Conservation (phyloP, 495 filamentous ascomycete species). For the Letharia lupina region DNA sequence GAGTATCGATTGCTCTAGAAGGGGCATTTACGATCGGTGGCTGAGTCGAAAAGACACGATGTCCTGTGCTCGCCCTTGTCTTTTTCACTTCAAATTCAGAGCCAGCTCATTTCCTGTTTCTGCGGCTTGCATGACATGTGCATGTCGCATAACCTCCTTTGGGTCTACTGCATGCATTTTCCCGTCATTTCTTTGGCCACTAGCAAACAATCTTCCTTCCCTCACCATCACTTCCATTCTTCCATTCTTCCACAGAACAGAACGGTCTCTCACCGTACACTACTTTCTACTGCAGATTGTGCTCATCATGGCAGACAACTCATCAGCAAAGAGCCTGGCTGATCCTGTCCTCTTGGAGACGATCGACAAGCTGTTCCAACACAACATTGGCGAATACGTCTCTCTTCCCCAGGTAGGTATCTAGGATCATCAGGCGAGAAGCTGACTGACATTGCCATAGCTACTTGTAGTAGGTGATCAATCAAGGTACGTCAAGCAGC, state of each 20-base stretch:
- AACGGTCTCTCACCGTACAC: background rate
- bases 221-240: background rate
- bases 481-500: constrained; percentile 25
- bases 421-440: too few species aligned
- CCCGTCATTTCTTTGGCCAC: background rate
- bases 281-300: background rate
- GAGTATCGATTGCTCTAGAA: too few species aligned
- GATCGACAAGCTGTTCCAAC: constrained; percentile 36
- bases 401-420: constrained; percentile 28
- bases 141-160: too few species aligned
- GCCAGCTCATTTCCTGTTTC: too few species aligned
- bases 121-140: too few species aligned
- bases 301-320: background rate
- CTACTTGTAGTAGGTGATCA: background rate
- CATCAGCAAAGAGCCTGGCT: constrained; percentile 15
- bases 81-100: too few species aligned
- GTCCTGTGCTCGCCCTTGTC: too few species aligned
- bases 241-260: background rate
- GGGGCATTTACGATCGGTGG: too few species aligned
- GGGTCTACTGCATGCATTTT: background rate
- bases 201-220: background rate
- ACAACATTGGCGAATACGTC: constrained; percentile 34
- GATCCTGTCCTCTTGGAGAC: constrained; percentile 33
- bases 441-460: constrained; percentile 20
- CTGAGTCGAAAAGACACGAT: too few species aligned